phyloP scores from a whole-genome alignment of 75 land plant genomes.

The Chamaecyparis obtusa region DNA sequence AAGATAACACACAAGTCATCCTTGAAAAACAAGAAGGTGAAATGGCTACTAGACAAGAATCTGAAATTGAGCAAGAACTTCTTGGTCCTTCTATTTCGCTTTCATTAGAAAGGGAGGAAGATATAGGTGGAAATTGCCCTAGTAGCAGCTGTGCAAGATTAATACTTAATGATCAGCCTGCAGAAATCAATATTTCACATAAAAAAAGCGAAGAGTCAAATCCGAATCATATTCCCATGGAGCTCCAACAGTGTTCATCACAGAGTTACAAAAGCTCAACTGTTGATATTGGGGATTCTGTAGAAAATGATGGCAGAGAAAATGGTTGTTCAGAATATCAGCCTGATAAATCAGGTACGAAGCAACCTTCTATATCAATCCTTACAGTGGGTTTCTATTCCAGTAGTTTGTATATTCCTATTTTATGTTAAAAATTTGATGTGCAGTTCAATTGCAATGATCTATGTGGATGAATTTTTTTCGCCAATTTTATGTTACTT shows the following conservation, averaged over 20 bases:
- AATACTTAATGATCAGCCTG: too few species aligned
- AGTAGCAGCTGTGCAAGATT: background rate
- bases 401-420: background rate
- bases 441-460: background rate
- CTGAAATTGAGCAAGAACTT: background rate
- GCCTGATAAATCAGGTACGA: background rate
- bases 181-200: background rate
- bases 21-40: constrained; percentile 4
- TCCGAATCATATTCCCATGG: background rate
- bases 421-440: background rate
- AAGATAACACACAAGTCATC: background rate
- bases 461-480: background rate
- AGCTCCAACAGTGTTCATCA: background rate
- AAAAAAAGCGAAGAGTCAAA: background rate
- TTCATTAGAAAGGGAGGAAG: background rate
- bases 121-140: background rate
- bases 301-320: background rate
- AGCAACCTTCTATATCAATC: background rate
- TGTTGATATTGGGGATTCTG: background rate
- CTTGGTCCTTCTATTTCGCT: background rate
- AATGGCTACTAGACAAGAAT: background rate
- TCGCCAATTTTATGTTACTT: background rate
- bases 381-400: background rate
- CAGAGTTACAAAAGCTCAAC: background rate
- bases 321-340: background rate